Percentiles rank a stretch among this genome's conserved stretches.
These are phyloP conservation scores for Cladosporium sp. DNA, from an alignment of 2,329 filamentous ascomycete species.

Conservation along the genomic window DNA sequence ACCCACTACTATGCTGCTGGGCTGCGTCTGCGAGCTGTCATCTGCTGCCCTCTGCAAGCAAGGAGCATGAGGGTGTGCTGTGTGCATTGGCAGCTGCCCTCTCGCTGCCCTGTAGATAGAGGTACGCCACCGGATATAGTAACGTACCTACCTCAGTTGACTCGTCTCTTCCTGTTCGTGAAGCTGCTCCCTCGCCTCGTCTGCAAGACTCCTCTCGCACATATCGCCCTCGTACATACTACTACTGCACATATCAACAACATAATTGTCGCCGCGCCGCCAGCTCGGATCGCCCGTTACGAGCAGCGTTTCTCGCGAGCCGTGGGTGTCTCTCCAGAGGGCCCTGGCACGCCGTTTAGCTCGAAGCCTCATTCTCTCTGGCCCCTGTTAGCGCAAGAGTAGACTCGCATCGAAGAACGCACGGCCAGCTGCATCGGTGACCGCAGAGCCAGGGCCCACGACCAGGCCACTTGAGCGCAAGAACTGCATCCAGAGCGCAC, in stretches of 20 bases:
- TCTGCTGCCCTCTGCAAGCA: not conserved
- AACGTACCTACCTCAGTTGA: not conserved
- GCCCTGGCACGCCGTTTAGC: no score
- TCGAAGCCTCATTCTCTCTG: no score
- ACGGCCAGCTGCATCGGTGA: not conserved
- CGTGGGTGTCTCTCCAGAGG: not conserved
- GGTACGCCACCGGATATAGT: not conserved
- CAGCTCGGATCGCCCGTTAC: not conserved
- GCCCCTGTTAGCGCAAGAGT: not conserved
- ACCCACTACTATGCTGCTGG: not conserved
- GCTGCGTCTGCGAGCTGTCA: conserved; percentile 9
- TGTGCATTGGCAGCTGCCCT: not conserved
- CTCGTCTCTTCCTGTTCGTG: not conserved
- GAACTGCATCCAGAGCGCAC: not conserved
- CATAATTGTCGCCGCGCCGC: not conserved
- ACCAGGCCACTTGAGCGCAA: not conserved
- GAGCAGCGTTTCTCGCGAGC: not conserved
- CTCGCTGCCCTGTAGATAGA: not conserved
- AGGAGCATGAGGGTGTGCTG: not conserved
- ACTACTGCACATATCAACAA: not conserved
- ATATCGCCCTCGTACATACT: not conserved
- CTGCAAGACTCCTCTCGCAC: not conserved
- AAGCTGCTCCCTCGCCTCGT: not conserved
- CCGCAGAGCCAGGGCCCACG: not conserved
- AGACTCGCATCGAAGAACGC: conserved; percentile 3